Evolutionary conservation across 495 filamentous ascomycete species (phyloP).

Genomic region (Filosporella fistucella): DNA sequence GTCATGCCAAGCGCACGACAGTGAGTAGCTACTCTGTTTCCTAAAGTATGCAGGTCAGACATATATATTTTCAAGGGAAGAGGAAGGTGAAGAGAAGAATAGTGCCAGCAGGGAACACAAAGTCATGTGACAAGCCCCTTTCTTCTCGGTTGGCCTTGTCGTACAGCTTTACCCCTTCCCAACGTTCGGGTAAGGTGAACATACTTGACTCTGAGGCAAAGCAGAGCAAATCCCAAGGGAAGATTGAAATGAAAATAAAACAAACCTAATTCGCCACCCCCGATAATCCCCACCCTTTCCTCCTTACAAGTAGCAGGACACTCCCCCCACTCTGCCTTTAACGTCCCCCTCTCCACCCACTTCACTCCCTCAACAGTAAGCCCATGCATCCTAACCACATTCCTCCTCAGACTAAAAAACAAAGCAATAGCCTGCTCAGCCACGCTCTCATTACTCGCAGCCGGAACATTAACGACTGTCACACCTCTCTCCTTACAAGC

Average conservation of each 20-base stretch:
- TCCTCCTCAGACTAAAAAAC: slow-evolving; percentile 48
- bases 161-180: too few species aligned
- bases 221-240: neutral
- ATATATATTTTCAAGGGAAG: neutral
- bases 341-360: slow-evolving; percentile 23
- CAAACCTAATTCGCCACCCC: slow-evolving; percentile 45
- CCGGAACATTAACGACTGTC: slow-evolving; percentile 40
- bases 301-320: slow-evolving; percentile 31
- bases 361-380: slow-evolving; percentile 29
- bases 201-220: neutral
- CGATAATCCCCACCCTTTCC: slow-evolving; percentile 47
- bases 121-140: neutral
- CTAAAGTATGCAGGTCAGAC: slow-evolving; percentile 2
- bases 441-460: slow-evolving; percentile 44
- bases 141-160: too few species aligned
- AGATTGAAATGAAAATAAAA: neutral
- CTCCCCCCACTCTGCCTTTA: slow-evolving; percentile 30
- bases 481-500: slow-evolving; percentile 40
- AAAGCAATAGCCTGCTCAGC: slow-evolving; percentile 50
- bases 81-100: neutral
- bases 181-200: too few species aligned
- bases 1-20: slow-evolving; percentile 42
- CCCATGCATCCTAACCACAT: slow-evolving; percentile 36
- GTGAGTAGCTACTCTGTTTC: slow-evolving; percentile 27
- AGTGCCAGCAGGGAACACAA: neutral